Evolutionary conservation across 768 basidiomycete genomes (phyloP), one percentile per base, ranked within the genome.

Genomic region (Dacryopinax primogenitus): DNA sequence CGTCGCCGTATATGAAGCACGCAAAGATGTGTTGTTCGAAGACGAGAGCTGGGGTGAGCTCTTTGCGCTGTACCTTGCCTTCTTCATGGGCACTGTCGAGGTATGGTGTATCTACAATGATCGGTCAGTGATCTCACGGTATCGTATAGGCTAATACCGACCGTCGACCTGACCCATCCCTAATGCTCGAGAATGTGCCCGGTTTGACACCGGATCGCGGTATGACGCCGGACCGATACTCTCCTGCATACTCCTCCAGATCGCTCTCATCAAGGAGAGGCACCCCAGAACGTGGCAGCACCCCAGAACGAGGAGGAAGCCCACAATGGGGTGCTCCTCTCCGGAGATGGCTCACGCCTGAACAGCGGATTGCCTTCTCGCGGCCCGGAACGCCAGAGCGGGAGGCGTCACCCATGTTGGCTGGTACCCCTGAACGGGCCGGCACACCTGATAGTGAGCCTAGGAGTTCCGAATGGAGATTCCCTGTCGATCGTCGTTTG

Each of bases 1-100:
- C 32, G 51, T 58, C 30, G 26, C 51, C 51, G 51, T 58, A 11
- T 58, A 58, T 21, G 51, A 58, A 32, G 51, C 51, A 28, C 51
- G 51, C 51, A 58, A 58, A 30, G 51, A 58, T 58, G 51, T 58
- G 26, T 30, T 58, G 4, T 58, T 58, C 51, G 51, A 58, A 7
- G 51, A 58, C 30, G 51, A 58, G 30, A 58, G 51, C 26, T 58
- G 51, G 51, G 51, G 51, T 4, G 51, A 58, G 21, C 51, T 58
- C 30, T 32, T 58, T 30, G 51, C 51, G 6, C 51, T 58, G 6
- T 58, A 58, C 18, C 51, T 58, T 21, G 51, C 51, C 26, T 58
- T 58, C 51, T 58, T 58, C 51, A 58, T 58, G 51, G 51, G 51
- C 18, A 30, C 51, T 30, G 51, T 58, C 13, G 51, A 58, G 51